Evolutionary conservation across 2,329 filamentous ascomycete genomes (phyloP).

Genomic region (Penicillium sp.): DNA sequence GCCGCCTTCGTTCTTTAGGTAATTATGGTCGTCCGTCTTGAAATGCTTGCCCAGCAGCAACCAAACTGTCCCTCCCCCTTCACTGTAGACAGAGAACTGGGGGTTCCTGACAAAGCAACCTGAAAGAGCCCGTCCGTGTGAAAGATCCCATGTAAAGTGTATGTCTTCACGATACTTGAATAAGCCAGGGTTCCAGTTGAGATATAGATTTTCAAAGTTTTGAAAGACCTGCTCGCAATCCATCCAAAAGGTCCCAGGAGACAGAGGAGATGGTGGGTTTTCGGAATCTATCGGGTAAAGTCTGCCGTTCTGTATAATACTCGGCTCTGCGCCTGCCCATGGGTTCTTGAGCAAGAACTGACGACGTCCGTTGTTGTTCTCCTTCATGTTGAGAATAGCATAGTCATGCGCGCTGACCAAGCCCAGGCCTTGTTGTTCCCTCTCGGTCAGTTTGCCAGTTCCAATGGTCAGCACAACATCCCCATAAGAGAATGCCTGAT

Average conservation of each 20-base stretch:
- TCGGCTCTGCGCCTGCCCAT: constrained; percentile 75
- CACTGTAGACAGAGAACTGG: constrained; percentile 62
- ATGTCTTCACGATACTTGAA: constrained; percentile 84
- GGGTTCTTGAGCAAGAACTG: constrained; percentile 91
- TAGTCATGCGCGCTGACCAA: constrained; percentile 93
- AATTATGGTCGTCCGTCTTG: constrained; percentile 65
- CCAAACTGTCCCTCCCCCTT: constrained; percentile 72
- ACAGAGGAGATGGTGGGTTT: constrained; percentile 35
- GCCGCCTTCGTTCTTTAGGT: constrained; percentile 43
- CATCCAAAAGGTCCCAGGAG: constrained; percentile 91
- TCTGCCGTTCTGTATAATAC: constrained; percentile 31
- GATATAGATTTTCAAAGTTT: constrained; percentile 92
- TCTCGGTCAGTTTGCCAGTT: constrained; percentile 78
- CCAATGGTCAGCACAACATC: constrained; percentile 89
- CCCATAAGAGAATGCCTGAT: constrained; percentile 73
- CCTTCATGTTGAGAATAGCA: constrained; percentile 80
- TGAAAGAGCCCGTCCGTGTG: constrained; percentile 61
- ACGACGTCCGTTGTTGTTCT: constrained; percentile 64
- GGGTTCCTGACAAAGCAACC: constrained; percentile 75
- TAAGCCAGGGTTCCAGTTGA: constrained; percentile 93
- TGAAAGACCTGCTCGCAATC: constrained; percentile 84
- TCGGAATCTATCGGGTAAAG: constrained; percentile 2
- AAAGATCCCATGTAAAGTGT: constrained; percentile 84
- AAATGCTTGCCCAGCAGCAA: constrained; percentile 87
- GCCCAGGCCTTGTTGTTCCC: constrained; percentile 80